A percentile compares a stretch with the other conserved stretches of the same genome.
Evolutionary conservation across 192 early-diverging fungal species (phyloP).

Genomic region (Spizellomyces punctatus): DNA sequence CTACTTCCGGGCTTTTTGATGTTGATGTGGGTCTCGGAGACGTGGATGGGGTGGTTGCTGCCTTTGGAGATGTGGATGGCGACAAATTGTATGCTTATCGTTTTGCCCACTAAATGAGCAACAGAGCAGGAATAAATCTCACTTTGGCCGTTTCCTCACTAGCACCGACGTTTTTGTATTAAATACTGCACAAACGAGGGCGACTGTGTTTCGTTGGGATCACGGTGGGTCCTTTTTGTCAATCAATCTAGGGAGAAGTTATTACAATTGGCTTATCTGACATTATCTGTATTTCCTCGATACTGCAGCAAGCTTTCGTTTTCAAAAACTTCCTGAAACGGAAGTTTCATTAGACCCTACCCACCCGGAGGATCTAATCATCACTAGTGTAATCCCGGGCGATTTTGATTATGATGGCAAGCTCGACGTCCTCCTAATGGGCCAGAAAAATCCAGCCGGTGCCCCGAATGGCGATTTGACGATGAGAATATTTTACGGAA

Average conservation of each 20-base stretch:
- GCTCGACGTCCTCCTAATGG: constrained; percentile 82
- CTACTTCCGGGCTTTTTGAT: constrained; percentile 28
- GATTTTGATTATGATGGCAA: constrained; percentile 91
- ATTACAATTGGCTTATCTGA: constrained; percentile 6
- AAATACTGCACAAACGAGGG: constrained; percentile 63
- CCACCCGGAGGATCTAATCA: constrained; percentile 38
- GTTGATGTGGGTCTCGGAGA: constrained; percentile 60
- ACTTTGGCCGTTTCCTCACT: constrained; percentile 10
- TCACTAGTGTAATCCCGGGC: constrained; percentile 78
- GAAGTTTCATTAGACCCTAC: constrained; percentile 43
- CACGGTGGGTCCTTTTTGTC: constrained; percentile 40
- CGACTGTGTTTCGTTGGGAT: constrained; percentile 75
- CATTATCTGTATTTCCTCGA: constrained; percentile 1
- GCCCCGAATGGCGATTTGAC: constrained; percentile 23
- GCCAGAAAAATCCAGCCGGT: constrained; percentile 39
- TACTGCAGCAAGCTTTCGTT: constrained; percentile 11
- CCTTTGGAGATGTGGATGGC: constrained; percentile 85
- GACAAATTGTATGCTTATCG: constrained; percentile 66
- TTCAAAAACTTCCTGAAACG: constrained; percentile 40
- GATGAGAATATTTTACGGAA: constrained; percentile 76
- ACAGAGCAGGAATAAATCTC: not conserved
- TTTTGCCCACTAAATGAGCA: not conserved
- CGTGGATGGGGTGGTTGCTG: constrained; percentile 73
- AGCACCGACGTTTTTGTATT: constrained; percentile 83
- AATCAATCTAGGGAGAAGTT: too few species aligned